Percentiles rank a stretch among this genome's conserved stretches.
These are phyloP conservation scores for Podospora anserina DNA, from an alignment of 495 filamentous ascomycete species.

Conservation along the genomic window DNA sequence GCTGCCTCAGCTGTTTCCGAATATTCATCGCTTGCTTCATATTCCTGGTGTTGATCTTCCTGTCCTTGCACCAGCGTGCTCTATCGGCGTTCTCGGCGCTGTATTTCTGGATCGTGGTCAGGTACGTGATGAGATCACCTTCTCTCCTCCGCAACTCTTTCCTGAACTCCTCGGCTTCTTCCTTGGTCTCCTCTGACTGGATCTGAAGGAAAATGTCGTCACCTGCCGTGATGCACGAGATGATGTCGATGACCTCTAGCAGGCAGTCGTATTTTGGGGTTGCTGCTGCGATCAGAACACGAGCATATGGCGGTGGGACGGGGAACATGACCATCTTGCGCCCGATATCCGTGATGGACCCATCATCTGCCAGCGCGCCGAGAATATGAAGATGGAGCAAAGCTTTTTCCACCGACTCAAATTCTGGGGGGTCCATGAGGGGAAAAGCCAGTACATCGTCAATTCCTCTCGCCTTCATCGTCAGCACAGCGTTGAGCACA, in stretches of 20 bases:
- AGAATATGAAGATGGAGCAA: slow-evolving; percentile 76
- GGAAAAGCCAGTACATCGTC: slow-evolving; percentile 80
- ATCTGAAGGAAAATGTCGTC: slow-evolving; percentile 85
- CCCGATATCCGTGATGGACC: slow-evolving; percentile 71
- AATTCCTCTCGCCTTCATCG: slow-evolving; percentile 89
- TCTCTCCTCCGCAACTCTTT: slow-evolving; percentile 73
- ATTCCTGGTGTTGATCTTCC: slow-evolving; percentile 74
- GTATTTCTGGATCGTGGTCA: slow-evolving; percentile 80
- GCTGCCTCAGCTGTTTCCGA: slow-evolving; percentile 75
- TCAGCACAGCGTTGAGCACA: slow-evolving; percentile 77
- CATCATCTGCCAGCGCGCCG: slow-evolving; percentile 68
- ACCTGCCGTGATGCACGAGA: slow-evolving; percentile 76
- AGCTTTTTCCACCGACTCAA: slow-evolving; percentile 77
- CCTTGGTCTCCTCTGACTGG: slow-evolving; percentile 74
- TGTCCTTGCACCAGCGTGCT: slow-evolving; percentile 70
- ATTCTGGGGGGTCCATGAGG: slow-evolving; percentile 74
- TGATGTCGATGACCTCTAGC: slow-evolving; percentile 83
- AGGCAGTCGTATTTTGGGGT: slow-evolving; percentile 67
- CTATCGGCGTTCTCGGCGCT: slow-evolving; percentile 70
- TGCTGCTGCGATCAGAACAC: slow-evolving; percentile 78
- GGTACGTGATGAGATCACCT: slow-evolving; percentile 85
- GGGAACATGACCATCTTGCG: slow-evolving; percentile 77
- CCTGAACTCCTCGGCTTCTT: slow-evolving; percentile 68
- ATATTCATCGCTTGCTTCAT: slow-evolving; percentile 75
- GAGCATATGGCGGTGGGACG: slow-evolving; percentile 73